Conservation (phyloP, 2,329 filamentous ascomycete genomes). For the Podosphaera xanthii region DNA sequence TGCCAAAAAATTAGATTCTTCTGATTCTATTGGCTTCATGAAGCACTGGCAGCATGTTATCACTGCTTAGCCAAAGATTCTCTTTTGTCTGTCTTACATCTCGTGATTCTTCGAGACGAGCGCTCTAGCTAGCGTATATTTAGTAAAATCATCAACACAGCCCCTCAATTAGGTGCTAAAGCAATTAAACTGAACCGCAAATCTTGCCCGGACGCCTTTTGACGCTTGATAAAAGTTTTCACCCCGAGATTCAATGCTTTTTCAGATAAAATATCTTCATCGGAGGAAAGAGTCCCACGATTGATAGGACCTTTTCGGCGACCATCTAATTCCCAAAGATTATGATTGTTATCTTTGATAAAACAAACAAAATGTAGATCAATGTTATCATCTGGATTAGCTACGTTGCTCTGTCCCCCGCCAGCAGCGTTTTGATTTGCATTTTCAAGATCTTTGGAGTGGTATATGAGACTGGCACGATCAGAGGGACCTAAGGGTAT, state of each 20-base stretch:
- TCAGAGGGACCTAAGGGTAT: conserved; percentile 41
- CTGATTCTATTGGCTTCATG: too few relatives aligned
- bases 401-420: conserved; percentile 54
- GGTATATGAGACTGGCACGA: conserved; percentile 56
- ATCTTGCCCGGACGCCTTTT: conserved; percentile 10
- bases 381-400: conserved; percentile 49
- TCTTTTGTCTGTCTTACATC: too few relatives aligned
- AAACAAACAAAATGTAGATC: conserved; percentile 95
- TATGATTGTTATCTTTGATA: conserved; percentile 47
- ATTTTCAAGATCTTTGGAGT: conserved; percentile 49
- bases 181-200: conserved; percentile 15
- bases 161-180: conserved; percentile 7
- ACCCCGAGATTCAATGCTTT: conserved; percentile 50
- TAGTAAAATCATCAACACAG: background rate
- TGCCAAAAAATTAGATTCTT: too few relatives aligned
- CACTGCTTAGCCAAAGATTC: too few relatives aligned
- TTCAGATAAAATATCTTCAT: conserved; percentile 53
- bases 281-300: conserved; percentile 22
- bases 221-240: conserved; percentile 18
- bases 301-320: conserved; percentile 35
- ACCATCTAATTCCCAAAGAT: conserved; percentile 51
- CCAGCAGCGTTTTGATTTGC: conserved; percentile 71
- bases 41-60: too few relatives aligned
- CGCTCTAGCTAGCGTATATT: too few relatives aligned
- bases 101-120: too few relatives aligned